These are phyloP conservation scores for Albifimbria verrucaria DNA, from an alignment of 2,329 filamentous ascomycete genomes.

Conservation along the genomic window DNA sequence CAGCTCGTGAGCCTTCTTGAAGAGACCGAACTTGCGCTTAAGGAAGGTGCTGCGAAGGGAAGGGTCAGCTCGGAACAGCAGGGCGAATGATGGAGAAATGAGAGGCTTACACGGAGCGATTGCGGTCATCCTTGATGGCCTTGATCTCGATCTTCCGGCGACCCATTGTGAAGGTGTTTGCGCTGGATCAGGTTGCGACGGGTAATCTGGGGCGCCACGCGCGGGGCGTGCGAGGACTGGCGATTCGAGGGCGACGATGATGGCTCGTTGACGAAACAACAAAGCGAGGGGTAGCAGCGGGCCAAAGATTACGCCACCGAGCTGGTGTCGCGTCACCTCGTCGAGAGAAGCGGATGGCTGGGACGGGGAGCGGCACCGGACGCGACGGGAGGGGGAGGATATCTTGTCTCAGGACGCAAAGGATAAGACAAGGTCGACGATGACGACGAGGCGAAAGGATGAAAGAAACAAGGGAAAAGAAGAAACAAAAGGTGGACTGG, in stretches of 20 bases:
- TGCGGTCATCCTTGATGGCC: conserved; percentile 97
- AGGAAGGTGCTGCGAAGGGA: conserved; percentile 73
- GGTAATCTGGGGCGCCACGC: conserved; percentile 6
- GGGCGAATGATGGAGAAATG: not conserved
- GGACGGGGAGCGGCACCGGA: not conserved
- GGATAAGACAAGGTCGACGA: not conserved
- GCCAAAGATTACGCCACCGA: too few relatives aligned
- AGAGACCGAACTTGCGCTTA: conserved; percentile 96
- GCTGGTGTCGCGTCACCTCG: not conserved
- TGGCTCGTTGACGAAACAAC: not conserved
- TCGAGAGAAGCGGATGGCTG: not conserved
- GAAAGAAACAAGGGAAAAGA: not conserved
- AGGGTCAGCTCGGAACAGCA: conserved; percentile 14
- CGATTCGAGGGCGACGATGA: not conserved
- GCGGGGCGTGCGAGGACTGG: not conserved
- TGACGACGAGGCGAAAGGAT: not conserved
- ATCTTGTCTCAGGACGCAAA: not conserved
- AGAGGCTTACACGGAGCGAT: conserved; percentile 87
- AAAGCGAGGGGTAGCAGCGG: not conserved
- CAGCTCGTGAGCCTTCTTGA: conserved; percentile 99
- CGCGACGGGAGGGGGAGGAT: not conserved
- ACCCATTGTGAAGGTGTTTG: conserved; percentile 62
- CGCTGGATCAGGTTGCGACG: conserved; percentile 16
- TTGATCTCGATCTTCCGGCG: conserved; percentile 99
- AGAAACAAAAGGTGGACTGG: conserved; percentile 1